Percentiles rank a stretch among this genome's conserved stretches.
Evolutionary conservation across 768 basidiomycete species (phyloP).

Genomic region (Tubosaeta sp.): DNA sequence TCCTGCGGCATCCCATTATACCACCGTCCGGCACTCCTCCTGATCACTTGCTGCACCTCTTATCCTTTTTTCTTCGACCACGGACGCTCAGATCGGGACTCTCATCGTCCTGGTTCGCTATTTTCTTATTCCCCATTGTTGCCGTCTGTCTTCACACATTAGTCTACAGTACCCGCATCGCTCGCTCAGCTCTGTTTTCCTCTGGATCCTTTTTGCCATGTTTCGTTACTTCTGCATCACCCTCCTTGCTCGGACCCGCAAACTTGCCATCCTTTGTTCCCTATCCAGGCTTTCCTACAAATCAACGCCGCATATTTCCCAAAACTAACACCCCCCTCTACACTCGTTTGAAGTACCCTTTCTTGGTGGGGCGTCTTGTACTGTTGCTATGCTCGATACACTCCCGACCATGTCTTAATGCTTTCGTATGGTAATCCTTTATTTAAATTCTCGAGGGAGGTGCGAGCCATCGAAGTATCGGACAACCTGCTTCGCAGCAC

Average conservation of each 20-base stretch:
- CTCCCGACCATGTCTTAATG: conserved; percentile 33
- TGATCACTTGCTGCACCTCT: background rate
- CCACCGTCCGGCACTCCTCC: conserved; percentile 9
- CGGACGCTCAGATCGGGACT: conserved; percentile 19
- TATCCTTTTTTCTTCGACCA: conserved; percentile 11
- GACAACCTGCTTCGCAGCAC: conserved; percentile 6
- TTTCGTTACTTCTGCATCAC: conserved; percentile 21
- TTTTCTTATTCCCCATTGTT: conserved; percentile 16
- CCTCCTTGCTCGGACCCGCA: conserved; percentile 20
- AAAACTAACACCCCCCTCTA: conserved; percentile 25
- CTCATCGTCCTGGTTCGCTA: conserved; percentile 14
- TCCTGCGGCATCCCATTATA: conserved; percentile 20
- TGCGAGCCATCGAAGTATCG: conserved; percentile 6
- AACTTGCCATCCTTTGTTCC: conserved; percentile 10
- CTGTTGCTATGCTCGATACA: conserved; percentile 33
- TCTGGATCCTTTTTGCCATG: conserved; percentile 20
- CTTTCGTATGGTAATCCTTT: conserved; percentile 33
- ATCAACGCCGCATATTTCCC: conserved; percentile 21
- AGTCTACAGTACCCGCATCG: conserved; percentile 24
- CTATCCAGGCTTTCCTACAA: conserved; percentile 11
- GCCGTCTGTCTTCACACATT: conserved; percentile 25
- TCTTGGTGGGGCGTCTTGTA: conserved; percentile 29
- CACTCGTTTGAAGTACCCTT: conserved; percentile 27
- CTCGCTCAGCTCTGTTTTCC: conserved; percentile 18
- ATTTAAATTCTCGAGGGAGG: conserved; percentile 20